Evolutionary conservation across 495 filamentous ascomycete species (phyloP).

Genomic region (Penicillium lagena): DNA sequence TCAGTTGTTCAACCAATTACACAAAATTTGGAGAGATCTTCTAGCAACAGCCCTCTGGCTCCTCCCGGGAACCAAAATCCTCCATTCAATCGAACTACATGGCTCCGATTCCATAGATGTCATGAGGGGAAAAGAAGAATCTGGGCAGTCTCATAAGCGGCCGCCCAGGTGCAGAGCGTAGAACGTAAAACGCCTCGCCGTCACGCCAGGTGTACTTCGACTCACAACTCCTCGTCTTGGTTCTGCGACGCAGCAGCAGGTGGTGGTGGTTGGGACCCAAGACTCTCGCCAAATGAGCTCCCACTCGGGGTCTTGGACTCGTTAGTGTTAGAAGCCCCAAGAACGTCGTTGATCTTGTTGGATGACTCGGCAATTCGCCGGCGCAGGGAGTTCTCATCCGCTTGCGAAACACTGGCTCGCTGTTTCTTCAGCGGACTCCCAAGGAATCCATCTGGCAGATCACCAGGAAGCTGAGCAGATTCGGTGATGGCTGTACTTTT

Average conservation of each 20-base stretch:
- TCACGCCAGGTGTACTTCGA: background rate
- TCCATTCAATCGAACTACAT: no score
- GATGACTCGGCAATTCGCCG: conserved; percentile 41
- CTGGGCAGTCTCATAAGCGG: no score
- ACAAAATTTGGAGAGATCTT: no score
- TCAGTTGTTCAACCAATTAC: no score
- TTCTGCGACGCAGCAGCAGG: conserved; percentile 1
- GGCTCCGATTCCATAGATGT: no score
- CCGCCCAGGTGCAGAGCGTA: no score
- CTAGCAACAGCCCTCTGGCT: no score
- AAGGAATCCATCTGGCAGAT: conserved; percentile 44
- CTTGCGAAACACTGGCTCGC: conserved; percentile 59
- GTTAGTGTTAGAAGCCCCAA: conserved; percentile 11
- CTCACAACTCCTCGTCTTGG: conserved; percentile 37
- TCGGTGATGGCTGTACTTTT: conserved; percentile 15
- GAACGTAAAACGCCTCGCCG: no score
- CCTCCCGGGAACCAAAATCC: no score
- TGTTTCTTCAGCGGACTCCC: conserved; percentile 84
- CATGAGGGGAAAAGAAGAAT: no score
- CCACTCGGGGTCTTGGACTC: conserved; percentile 2
- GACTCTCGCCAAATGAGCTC: conserved; percentile 9
- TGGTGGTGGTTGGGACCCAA: background rate
- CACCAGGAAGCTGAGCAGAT: conserved; percentile 19
- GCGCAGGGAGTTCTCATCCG: conserved; percentile 48
- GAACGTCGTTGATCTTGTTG: conserved; percentile 29